Percentiles rank a stretch among this genome's conserved stretches.
Conservation (phyloP, 2,329 filamentous ascomycete genomes). For the Diaporthe sp. region DNA sequence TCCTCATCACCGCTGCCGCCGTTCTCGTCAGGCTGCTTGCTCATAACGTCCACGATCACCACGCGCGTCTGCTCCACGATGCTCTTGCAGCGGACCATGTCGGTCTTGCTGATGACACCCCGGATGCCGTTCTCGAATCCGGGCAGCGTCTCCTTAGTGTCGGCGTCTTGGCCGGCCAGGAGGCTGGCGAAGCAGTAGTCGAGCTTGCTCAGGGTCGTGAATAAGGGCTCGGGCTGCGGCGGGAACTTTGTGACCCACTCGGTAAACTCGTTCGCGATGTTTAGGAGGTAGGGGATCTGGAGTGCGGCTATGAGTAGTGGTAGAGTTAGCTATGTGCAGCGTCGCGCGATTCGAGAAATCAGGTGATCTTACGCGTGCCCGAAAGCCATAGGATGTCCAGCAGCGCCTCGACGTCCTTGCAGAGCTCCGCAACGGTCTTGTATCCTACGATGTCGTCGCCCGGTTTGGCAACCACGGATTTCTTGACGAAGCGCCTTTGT, state of each 20-base stretch:
- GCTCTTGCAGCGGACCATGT: constrained; percentile 89
- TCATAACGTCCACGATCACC: constrained; percentile 75
- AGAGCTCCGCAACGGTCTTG: constrained; percentile 74
- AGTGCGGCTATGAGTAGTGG: constrained; percentile 67
- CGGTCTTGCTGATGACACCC: constrained; percentile 78
- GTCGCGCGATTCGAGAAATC: not conserved
- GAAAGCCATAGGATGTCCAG: constrained; percentile 88
- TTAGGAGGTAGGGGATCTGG: constrained; percentile 86
- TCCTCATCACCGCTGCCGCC: constrained; percentile 51
- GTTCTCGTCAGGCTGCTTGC: constrained; percentile 59
- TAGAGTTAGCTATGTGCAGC: not conserved
- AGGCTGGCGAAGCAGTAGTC: constrained; percentile 87
- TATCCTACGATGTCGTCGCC: constrained; percentile 63
- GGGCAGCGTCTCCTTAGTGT: constrained; percentile 72
- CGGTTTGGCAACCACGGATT: constrained; percentile 58
- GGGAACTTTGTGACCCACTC: constrained; percentile 80
- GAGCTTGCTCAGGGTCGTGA: constrained; percentile 79
- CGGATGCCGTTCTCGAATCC: constrained; percentile 73
- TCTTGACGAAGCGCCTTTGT: constrained; percentile 70
- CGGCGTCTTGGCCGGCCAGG: constrained; percentile 73
- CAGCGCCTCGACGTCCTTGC: constrained; percentile 77
- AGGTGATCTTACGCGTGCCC: constrained; percentile 76
- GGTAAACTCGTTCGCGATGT: constrained; percentile 77
- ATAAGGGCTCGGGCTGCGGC: constrained; percentile 73
- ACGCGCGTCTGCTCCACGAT: constrained; percentile 82